A percentile compares a stretch with the other conserved stretches of the same genome.
Conservation (phyloP, 2,329 filamentous ascomycete species). For the Monosporascus sp. region DNA sequence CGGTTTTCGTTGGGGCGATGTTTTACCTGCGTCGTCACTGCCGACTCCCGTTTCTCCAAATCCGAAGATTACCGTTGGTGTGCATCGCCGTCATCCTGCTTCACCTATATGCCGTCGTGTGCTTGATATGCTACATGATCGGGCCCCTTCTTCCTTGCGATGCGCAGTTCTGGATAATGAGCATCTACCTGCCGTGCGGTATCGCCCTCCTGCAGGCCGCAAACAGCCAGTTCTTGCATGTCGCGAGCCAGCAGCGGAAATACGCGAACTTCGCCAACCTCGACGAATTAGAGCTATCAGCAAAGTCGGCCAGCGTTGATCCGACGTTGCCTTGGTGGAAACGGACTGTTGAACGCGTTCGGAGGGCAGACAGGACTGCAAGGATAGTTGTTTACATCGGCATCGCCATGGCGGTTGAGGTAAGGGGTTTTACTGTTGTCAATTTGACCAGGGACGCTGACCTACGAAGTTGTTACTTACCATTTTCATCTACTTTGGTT, state of each 20-base stretch:
- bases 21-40: slow-evolving; percentile 19
- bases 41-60: slow-evolving; percentile 24
- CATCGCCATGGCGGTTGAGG: slow-evolving; percentile 52
- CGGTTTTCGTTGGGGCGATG: slow-evolving; percentile 18
- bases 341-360: slow-evolving; percentile 28
- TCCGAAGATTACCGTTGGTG: slow-evolving; percentile 23
- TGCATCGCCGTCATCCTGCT: slow-evolving; percentile 19
- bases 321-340: slow-evolving; percentile 7
- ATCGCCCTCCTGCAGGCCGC: slow-evolving; percentile 63
- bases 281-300: slow-evolving; percentile 8
- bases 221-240: slow-evolving; percentile 55
- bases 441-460: slow-evolving; percentile 10
- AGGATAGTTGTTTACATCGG: slow-evolving; percentile 47
- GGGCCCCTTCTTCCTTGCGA: slow-evolving; percentile 41
- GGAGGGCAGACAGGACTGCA: slow-evolving; percentile 39
- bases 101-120: slow-evolving; percentile 15
- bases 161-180: slow-evolving; percentile 64
- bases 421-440: slow-evolving; percentile 24
- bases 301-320: slow-evolving; percentile 22
- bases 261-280: slow-evolving; percentile 24
- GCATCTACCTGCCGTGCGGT: slow-evolving; percentile 58
- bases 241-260: slow-evolving; percentile 50
- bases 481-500: slow-evolving; percentile 57
- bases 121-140: slow-evolving; percentile 28
- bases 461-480: slow-evolving; percentile 49